Evolutionary conservation across 352 stramenopile genomes (phyloP).

Genomic region (Saprolegnia diclina): DNA sequence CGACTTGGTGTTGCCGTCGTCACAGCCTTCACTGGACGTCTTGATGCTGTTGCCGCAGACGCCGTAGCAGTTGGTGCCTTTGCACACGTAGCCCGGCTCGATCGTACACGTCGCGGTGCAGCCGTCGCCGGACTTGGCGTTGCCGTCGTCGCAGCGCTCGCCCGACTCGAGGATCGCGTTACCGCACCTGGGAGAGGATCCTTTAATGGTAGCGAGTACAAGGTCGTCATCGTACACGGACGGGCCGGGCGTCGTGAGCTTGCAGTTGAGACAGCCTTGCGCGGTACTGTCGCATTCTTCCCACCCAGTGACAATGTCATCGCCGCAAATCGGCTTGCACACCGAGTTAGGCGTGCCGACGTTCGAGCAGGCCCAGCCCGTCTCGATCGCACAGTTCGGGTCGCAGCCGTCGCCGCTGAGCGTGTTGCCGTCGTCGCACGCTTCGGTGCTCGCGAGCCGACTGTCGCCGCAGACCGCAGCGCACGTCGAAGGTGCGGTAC

Average conservation of each 20-base stretch:
- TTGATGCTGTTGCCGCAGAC: conserved; percentile 32
- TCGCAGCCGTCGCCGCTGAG: conserved; percentile 29
- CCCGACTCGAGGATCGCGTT: conserved; percentile 26
- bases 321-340: conserved; percentile 26
- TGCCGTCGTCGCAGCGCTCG: conserved; percentile 33
- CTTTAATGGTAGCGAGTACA: neutral
- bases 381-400: conserved; percentile 25
- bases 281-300: conserved; percentile 19
- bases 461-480: conserved; percentile 30
- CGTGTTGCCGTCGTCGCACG: conserved; percentile 32
- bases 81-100: conserved; percentile 32
- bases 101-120: conserved; percentile 28
- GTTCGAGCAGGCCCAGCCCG: conserved; percentile 29
- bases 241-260: neutral
- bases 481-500: neutral
- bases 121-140: conserved; percentile 28
- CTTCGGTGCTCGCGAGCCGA: conserved; percentile 20
- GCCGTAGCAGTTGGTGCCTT: conserved; percentile 18
- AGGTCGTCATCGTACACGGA: neutral
- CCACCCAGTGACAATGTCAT: conserved; percentile 12
- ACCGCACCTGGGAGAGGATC: conserved; percentile 22
- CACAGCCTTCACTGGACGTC: conserved; percentile 29
- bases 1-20: conserved; percentile 29
- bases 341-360: conserved; percentile 23
- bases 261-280: conserved; percentile 13